phyloP scores from a whole-genome alignment of 164 flowering plant genomes.

The Akebia trifoliata region DNA sequence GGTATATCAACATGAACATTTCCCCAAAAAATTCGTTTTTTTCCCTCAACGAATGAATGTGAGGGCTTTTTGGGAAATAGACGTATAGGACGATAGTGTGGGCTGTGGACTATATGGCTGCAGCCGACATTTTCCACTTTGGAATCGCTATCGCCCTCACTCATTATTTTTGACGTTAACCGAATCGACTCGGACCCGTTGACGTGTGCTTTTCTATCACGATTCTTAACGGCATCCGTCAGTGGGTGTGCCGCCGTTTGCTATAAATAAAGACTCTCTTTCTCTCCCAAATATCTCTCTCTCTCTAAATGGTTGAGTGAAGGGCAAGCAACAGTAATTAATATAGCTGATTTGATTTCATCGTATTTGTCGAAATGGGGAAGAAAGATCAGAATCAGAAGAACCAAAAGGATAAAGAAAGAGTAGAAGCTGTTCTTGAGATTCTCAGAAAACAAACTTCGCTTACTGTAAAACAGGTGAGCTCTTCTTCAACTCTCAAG shows the following conservation, averaged over 20 bases:
- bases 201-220: constrained; percentile 3
- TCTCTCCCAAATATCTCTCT: constrained; percentile 6
- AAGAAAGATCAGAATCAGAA: constrained; percentile 37
- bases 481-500: not conserved
- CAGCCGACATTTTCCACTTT: constrained; percentile 16
- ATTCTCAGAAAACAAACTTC: constrained; percentile 69
- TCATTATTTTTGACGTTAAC: constrained; percentile 9
- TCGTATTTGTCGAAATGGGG: constrained; percentile 42
- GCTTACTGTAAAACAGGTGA: constrained; percentile 75
- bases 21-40: not conserved
- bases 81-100: not conserved
- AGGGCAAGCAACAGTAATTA: constrained; percentile 18
- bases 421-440: constrained; percentile 62
- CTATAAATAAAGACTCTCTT: constrained; percentile 20
- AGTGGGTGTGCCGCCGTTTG: constrained; percentile 9
- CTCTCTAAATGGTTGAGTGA: constrained; percentile 27
- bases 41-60: too few relatives aligned
- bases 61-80: not conserved
- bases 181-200: not conserved
- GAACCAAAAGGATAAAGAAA: constrained; percentile 23
- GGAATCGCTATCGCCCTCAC: too few relatives aligned
- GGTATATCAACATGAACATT: constrained; percentile 5
- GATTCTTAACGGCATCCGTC: constrained; percentile 25
- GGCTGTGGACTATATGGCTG: not conserved
- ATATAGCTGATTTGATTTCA: too few relatives aligned